Evolutionary conservation across 1,284 basidiomycete species (phyloP).

Genomic region (Ustilago esculenta): DNA sequence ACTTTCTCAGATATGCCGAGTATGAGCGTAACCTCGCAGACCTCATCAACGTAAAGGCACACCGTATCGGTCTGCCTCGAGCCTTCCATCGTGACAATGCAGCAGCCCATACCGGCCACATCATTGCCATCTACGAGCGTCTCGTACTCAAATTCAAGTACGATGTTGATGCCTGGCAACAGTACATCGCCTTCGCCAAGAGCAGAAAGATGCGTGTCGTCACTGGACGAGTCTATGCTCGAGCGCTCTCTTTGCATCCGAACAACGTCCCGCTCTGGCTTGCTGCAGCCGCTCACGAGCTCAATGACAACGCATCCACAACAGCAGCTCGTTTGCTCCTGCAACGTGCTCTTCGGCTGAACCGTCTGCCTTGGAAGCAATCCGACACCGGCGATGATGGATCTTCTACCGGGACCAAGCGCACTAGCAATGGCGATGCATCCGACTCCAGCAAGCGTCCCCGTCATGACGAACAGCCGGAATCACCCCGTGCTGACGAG

Average conservation of each 20-base stretch:
- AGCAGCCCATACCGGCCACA: slow-evolving; percentile 72
- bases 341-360: slow-evolving; percentile 80
- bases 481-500: neutral
- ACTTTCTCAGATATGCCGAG: slow-evolving; percentile 88
- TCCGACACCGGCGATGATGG: neutral
- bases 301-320: slow-evolving; percentile 77
- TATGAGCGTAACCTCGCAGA: slow-evolving; percentile 79
- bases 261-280: slow-evolving; percentile 82
- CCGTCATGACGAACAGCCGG: slow-evolving; percentile 1
- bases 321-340: slow-evolving; percentile 83
- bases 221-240: slow-evolving; percentile 72
- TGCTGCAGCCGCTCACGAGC: slow-evolving; percentile 84
- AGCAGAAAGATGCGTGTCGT: slow-evolving; percentile 81
- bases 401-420: slow-evolving; percentile 8
- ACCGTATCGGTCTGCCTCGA: slow-evolving; percentile 43
- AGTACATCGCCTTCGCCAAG: slow-evolving; percentile 86
- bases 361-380: slow-evolving; percentile 44
- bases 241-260: slow-evolving; percentile 87
- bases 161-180: slow-evolving; percentile 85
- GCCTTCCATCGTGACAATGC: slow-evolving; percentile 52
- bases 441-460: slow-evolving; percentile 18
- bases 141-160: slow-evolving; percentile 87
- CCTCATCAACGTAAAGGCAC: slow-evolving; percentile 47
- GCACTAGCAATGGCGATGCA: slow-evolving; percentile 4
- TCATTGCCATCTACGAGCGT: slow-evolving; percentile 89